phyloP scores from a whole-genome alignment of 2,329 filamentous ascomycete genomes.

The Pestalotiopsis sp. region DNA sequence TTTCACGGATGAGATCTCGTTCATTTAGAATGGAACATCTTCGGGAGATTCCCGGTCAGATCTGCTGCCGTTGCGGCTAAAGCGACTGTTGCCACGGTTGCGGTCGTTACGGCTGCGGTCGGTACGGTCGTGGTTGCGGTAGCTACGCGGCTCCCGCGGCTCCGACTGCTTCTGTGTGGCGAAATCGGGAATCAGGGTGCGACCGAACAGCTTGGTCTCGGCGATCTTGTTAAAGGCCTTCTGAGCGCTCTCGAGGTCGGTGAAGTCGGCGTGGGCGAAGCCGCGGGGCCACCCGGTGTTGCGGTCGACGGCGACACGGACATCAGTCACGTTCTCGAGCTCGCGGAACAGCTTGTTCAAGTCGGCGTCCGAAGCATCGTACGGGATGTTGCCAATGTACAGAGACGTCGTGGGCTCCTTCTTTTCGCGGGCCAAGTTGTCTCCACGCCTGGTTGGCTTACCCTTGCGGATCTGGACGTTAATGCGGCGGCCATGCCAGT shows the following conservation, averaged over 20 bases:
- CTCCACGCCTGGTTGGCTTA: not conserved
- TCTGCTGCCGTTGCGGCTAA: not conserved
- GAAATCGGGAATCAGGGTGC: slow-evolving; percentile 69
- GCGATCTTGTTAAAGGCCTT: slow-evolving; percentile 60
- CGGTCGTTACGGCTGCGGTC: not conserved
- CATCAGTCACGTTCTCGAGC: slow-evolving; percentile 71
- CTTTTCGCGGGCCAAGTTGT: not conserved
- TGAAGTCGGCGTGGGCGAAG: slow-evolving; percentile 84
- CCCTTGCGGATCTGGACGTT: slow-evolving; percentile 22
- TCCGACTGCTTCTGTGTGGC: slow-evolving; percentile 32
- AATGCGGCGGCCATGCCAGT: slow-evolving; percentile 38
- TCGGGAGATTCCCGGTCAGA: not conserved
- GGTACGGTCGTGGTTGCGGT: not conserved
- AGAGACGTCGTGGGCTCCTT: slow-evolving; percentile 63
- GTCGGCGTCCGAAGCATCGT: slow-evolving; percentile 82
- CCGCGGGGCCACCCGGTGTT: slow-evolving; percentile 80
- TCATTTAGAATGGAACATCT: not conserved
- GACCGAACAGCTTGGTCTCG: slow-evolving; percentile 64
- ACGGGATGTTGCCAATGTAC: slow-evolving; percentile 86
- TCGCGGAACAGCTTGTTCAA: slow-evolving; percentile 77
- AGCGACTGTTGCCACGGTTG: no score
- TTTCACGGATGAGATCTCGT: not conserved
- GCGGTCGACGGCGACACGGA: slow-evolving; percentile 82
- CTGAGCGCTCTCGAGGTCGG: slow-evolving; percentile 66
- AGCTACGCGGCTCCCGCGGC: not conserved